phyloP scores from a whole-genome alignment of 108 stramenopile genomes.

The Nitzschia putrida region DNA sequence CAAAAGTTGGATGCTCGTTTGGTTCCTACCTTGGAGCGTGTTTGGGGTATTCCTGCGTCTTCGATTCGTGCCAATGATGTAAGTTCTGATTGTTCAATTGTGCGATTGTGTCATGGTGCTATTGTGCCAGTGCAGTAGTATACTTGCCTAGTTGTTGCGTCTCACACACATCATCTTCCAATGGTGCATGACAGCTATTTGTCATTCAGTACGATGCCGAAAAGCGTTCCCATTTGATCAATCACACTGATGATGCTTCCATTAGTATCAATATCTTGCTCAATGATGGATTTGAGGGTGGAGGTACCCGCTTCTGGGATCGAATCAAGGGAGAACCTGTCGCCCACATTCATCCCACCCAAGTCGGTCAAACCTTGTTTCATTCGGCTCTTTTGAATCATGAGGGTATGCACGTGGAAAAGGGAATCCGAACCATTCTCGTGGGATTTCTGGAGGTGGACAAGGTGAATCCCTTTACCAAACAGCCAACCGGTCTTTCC shows the following conservation, averaged over 20 bases:
- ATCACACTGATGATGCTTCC: slow-evolving; percentile 56
- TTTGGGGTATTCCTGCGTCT: slow-evolving; percentile 44
- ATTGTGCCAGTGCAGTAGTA: no score
- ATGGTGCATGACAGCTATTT: slow-evolving; percentile 47
- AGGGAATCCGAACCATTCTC: slow-evolving; percentile 62
- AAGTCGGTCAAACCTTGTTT: slow-evolving; percentile 50
- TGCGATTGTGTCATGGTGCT: no score
- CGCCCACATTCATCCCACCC: slow-evolving; percentile 48
- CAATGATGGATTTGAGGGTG: slow-evolving; percentile 69
- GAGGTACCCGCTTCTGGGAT: slow-evolving; percentile 63
- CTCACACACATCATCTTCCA: no score
- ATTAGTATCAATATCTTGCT: slow-evolving; percentile 64
- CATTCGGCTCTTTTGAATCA: slow-evolving; percentile 49
- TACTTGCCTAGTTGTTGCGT: no score
- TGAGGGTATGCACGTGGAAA: slow-evolving; percentile 57
- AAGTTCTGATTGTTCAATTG: no score
- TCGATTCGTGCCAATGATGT: slow-evolving; percentile 65
- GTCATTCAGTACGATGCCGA: slow-evolving; percentile 57
- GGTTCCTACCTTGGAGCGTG: slow-evolving; percentile 52
- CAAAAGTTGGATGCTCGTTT: slow-evolving; percentile 57
- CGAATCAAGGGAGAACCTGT: slow-evolving; percentile 26
- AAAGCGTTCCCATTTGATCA: slow-evolving; percentile 36
- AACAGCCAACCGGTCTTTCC: slow-evolving; percentile 29
- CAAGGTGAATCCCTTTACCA: slow-evolving; percentile 51
- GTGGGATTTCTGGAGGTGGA: slow-evolving; percentile 68